phyloP scores from a whole-genome alignment of 169 alveolate species.

The Hepatocystis sp. region DNA sequence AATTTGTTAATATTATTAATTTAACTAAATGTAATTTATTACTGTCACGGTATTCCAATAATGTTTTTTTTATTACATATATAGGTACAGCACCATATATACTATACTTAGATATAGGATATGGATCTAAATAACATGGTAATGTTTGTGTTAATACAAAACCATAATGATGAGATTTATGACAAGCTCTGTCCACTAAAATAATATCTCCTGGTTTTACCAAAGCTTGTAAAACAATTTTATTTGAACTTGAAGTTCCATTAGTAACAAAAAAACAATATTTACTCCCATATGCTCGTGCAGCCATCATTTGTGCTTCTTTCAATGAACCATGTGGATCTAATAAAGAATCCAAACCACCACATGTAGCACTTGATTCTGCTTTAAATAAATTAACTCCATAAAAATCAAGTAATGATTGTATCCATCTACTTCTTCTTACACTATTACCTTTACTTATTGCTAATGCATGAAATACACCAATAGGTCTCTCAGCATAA shows the following conservation, averaged over 20 bases:
- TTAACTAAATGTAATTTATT: constrained; percentile 72
- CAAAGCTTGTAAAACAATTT: constrained; percentile 81
- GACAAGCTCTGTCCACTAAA: constrained; percentile 83
- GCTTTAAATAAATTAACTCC: constrained; percentile 83
- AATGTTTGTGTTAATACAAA: constrained; percentile 78
- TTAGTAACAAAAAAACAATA: constrained; percentile 82
- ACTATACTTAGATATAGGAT: constrained; percentile 79
- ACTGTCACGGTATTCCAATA: constrained; percentile 75
- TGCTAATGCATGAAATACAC: constrained; percentile 85
- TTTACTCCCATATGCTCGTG: constrained; percentile 79
- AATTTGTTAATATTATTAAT: constrained; percentile 77
- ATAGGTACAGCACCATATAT: constrained; percentile 83
- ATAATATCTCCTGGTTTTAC: constrained; percentile 81
- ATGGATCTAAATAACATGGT: constrained; percentile 83
- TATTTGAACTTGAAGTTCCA: constrained; percentile 83
- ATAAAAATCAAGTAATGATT: constrained; percentile 78
- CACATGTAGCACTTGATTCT: constrained; percentile 83
- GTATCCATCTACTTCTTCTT: constrained; percentile 80
- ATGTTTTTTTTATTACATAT: constrained; percentile 69
- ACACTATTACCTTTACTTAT: constrained; percentile 81
- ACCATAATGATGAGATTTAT: constrained; percentile 83
- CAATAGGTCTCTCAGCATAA: constrained; percentile 84
- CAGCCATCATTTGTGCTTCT: constrained; percentile 83
- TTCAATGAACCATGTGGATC: constrained; percentile 84
- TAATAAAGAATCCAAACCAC: constrained; percentile 81